A percentile compares a stretch with the other conserved stretches of the same genome.
phyloP scores from a whole-genome alignment of 1,284 basidiomycete species.

The Puccinia triticina region DNA sequence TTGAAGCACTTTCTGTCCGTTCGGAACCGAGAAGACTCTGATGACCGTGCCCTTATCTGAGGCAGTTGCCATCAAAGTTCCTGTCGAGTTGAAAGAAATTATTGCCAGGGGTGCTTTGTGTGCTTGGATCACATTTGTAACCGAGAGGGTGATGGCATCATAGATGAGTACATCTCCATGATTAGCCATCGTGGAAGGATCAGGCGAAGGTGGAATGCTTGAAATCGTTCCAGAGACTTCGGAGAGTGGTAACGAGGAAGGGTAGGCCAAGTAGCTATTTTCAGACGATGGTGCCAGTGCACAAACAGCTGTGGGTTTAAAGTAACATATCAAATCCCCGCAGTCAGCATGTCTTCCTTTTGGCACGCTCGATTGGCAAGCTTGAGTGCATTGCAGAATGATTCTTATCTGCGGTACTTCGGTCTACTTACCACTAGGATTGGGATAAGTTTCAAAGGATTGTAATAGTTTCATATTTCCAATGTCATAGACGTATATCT shows the following conservation, averaged over 20 bases:
- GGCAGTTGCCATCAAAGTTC: conserved; percentile 88
- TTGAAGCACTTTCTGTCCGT: conserved; percentile 90
- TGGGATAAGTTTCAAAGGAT: conserved; percentile 94
- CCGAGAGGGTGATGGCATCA: conserved; percentile 84
- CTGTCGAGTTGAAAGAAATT: conserved; percentile 81
- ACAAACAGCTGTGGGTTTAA: conserved; percentile 74
- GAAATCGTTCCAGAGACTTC: conserved; percentile 63
- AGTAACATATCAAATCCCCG: not conserved
- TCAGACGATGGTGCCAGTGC: conserved; percentile 95
- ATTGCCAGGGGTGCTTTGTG: conserved; percentile 92
- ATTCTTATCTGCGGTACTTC: not conserved
- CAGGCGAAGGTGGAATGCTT: conserved; percentile 56
- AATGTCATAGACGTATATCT: conserved; percentile 99
- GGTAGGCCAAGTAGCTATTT: conserved; percentile 91
- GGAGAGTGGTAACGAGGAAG: conserved; percentile 85
- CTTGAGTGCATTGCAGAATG: not conserved
- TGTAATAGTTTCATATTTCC: conserved; percentile 96
- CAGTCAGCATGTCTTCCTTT: not conserved
- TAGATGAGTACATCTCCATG: conserved; percentile 65
- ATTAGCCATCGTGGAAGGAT: conserved; percentile 23
- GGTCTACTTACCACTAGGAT: conserved; percentile 75
- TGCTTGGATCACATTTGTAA: conserved; percentile 93
- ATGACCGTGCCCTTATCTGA: conserved; percentile 97
- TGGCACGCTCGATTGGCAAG: not conserved
- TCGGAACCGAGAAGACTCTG: conserved; percentile 86